Evolutionary conservation across 2,329 filamentous ascomycete genomes (phyloP), one percentile per base, ranked within the genome.

Genomic region (Claviceps sp.): DNA sequence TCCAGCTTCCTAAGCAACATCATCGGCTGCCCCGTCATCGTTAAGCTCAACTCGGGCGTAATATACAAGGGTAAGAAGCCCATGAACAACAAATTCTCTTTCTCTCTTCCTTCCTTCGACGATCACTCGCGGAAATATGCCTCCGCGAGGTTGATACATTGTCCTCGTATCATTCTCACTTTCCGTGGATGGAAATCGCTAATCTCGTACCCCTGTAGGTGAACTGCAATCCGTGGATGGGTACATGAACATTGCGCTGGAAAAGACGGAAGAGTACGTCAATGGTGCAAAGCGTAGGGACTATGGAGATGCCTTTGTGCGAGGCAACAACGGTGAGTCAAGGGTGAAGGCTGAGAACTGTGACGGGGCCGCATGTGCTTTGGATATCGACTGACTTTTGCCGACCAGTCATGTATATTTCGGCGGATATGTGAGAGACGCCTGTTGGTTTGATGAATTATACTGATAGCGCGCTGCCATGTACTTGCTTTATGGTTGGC

Each of bases 161-260:
- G 9, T 34, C 3, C 11, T 4, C 20, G 9, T 22, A 16, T 11
- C 11, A 24, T 20, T 13, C 3, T 11, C n/a, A 16, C 20, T 4
- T 22, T 1, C 30, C 30, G 8, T 34, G 30, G 9, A 34, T 34
- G 30, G 30, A 34, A 11, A 11, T 34, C 4, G 30, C 30, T 34
- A 34, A 34, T 43, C 41, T 20, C 6, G 16, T 9, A 18, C 9
- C 41, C 41, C 20, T 11, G 30, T 56, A 96, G 91, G 93, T 60
- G 89, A 96, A 67, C 78, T 97, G 40, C 90, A 97, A 67, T 95
- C 90, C 0, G 91, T 98, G 48, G 93, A 98, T 68, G 93, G 93
- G 50, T 98, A 97, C 72, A 98, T 98, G 93, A 98, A 98, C 72
- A 96, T 98, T 66, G 91, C 93, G 13, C 79, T 98, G 34, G 93